Base-by-base conservation (phyloP, 2,329 filamentous ascomycete species). In the Fusarium burgessii region DNA sequence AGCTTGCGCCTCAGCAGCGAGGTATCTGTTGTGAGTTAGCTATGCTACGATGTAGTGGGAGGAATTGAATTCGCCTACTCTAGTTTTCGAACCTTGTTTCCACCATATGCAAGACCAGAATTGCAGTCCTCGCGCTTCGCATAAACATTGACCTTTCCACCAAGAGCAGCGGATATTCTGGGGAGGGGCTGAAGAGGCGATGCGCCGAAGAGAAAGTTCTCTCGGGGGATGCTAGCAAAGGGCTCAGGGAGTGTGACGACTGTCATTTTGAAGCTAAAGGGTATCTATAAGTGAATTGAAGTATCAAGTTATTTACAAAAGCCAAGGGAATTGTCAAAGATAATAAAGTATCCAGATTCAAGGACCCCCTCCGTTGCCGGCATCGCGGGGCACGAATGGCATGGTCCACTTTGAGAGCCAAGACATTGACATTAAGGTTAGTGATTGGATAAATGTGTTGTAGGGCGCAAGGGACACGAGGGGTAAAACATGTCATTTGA, bases 81-180 rank as follows among this genome's bases (percentile, higher is more conserved):
- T 4, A 92, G 84, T 79, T 92, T 92, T 62, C 90, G 85, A 33
- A 87, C 89, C 80, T 92, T 92, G 82, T 92, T 92, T 57, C 90
- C 90, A 40, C 90, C 90, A 74, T 86, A 91, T 6, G 90, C 90
- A 20, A 92, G 84, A 1, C 87, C 88, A 3, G 89, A 91, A 80
- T 91, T 92, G 76, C 89, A 89, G 80, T 93, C 91, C 71, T 93
- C 91, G 54, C 91, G 87, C 80, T 93, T 93, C 57, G 91, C 91
- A 77, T 89, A 93, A 69, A 93, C 86, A 23, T 85, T 83, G 42
- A 91, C 88, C 72, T 85, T 86, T 33, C 86, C 85, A 51, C 87
- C 86, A 8, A 92, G 85, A 27, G 87, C 88, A 57, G 84, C 78
- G 35, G 89, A 89, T 76, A 92, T 91, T 68, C 90, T 86, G 58